Base-by-base conservation (phyloP, 768 basidiomycete genomes). In the Tylopilus felleus region DNA sequence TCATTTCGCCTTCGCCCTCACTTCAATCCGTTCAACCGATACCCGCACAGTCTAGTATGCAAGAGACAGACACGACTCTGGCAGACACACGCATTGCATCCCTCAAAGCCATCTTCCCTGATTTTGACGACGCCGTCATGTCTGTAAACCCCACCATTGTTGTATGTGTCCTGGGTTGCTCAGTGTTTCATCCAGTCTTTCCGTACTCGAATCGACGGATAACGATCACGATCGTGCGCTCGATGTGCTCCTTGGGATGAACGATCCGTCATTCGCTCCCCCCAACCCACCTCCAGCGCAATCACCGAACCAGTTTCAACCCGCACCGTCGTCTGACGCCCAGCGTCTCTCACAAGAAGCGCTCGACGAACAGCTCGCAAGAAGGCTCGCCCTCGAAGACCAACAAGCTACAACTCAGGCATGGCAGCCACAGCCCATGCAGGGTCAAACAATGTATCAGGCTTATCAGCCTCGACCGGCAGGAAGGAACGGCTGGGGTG, bases 241-340 rank as follows among this genome's bases (percentile, higher is more conserved):
- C 51, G 90, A 93, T 61, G 72, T 77, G 1, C 75, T 94, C 9
- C 79, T 94, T 8, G 86, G 85, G 10, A 93, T 94, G 91, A 91
- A 79, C 70, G 92, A 94, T 71, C 90, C 90, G 1, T 77, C 84
- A 8, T 92, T 87, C 64, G 76, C 76, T 17, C 68, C 83, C 4
- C 65, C 75, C 14, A 60, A 58, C 9, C 57, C 40, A 0, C 56
- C 58, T 12, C 29, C 29, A 1, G 36, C 55, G 17, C 49, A 27
- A 9, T 16, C 29, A 21, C 33, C 41, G 16, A 51, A 50, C 12
- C 41, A 23, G 47, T 42, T 51, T 27, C 56, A 56, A 19, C 14
- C 38, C 28, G 12, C 43, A 12, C 60, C 79, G 73, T 70, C 65
- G 9, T n/a, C 28, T 2, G 49, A 56, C 21, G 41, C 53, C 2